Base-by-base conservation (phyloP, 345 rosid species). In the Aurinia saxatilis region DNA sequence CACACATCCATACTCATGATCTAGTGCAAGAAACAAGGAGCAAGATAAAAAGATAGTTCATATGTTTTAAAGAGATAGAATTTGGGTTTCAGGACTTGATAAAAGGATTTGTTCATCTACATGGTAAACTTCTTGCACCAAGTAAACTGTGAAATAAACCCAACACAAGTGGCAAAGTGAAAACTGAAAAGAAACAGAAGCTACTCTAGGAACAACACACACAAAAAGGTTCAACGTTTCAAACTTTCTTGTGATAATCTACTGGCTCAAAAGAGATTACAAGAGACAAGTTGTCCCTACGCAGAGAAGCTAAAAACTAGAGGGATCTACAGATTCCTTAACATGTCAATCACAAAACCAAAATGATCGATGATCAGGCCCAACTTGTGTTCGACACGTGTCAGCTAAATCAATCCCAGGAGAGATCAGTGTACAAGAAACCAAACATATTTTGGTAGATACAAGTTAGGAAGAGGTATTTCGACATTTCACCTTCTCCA, bases 401-500 rank as follows among this genome's bases (percentile, higher is more conserved):
- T 29, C 47, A 53, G 19, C 41, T 62, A 54, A 17, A 17, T 35
- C 21, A 17, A 19, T 62, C 10, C 14, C 42, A 55, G 21, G 19
- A 38, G 37, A 70, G 57, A 33, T 36, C 48, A 2, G 10, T 18
- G 18, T 10, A 11, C 12, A 49, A 10, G 25, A 33, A 50, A 34
- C 29, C 49, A 35, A 40, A 40, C 34, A 47, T 57, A 23, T 18
- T 42, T n/a, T n/a, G n/a, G n/a, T n/a, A n/a, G n/a, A n/a, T n/a
- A n/a, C n/a, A 16, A 11, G 17, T 27, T 31, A 34, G 46, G n/a
- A 50, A 41, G 50, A 68, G 21, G 15, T 48, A 50, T 16, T 4
- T 21, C 47, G 8, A 70, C 25, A 41, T 41, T 39, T 48, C 53
- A 56, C 40, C 17, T 63, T 17, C 64, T 49, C 15, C 17, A 49